Conservation (phyloP, 2,329 filamentous ascomycete genomes). For the Alternaria metachromatica region DNA sequence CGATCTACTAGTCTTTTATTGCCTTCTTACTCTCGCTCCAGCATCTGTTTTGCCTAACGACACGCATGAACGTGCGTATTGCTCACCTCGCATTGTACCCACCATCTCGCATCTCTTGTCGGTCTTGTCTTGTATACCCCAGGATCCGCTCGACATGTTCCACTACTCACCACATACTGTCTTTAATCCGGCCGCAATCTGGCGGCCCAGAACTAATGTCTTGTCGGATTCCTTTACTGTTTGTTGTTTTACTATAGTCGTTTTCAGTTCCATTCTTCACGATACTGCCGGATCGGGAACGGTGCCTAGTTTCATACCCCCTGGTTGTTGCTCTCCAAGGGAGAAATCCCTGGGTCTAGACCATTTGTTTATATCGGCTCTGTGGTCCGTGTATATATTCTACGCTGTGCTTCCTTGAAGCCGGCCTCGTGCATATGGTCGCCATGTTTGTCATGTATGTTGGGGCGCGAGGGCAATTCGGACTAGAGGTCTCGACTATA, state of each 20-base stretch:
- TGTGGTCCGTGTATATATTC: slow-evolving; percentile 23
- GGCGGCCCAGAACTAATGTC: slow-evolving; percentile 31
- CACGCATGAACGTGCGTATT: slow-evolving; percentile 35
- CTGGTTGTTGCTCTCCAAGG: slow-evolving; percentile 2
- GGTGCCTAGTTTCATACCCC: slow-evolving; percentile 27
- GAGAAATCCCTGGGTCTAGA: slow-evolving; percentile 8
- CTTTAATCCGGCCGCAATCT: slow-evolving; percentile 21
- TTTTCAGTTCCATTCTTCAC: slow-evolving; percentile 10
- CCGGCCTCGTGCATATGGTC: slow-evolving; percentile 24
- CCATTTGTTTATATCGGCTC: slow-evolving; percentile 13
- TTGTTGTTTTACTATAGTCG: slow-evolving; percentile 4
- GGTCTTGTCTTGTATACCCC: slow-evolving; percentile 31
- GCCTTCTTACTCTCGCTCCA: slow-evolving; percentile 33
- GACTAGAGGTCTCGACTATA: slow-evolving; percentile 9
- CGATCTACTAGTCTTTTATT: slow-evolving; percentile 12
- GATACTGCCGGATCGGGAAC: slow-evolving; percentile 19
- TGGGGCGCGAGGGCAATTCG: neutral
- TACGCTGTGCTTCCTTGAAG: neutral
- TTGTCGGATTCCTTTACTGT: slow-evolving; percentile 14
- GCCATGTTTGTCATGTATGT: slow-evolving; percentile 24
- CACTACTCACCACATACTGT: slow-evolving; percentile 27
- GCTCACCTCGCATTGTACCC: slow-evolving; percentile 16
- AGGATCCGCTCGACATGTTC: slow-evolving; percentile 12
- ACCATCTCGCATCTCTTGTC: slow-evolving; percentile 12
- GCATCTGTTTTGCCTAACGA: slow-evolving; percentile 28